Evolutionary conservation across 108 stramenopile species (phyloP), one percentile per base, ranked within the genome.

Genomic region (Cyclotella sp.): DNA sequence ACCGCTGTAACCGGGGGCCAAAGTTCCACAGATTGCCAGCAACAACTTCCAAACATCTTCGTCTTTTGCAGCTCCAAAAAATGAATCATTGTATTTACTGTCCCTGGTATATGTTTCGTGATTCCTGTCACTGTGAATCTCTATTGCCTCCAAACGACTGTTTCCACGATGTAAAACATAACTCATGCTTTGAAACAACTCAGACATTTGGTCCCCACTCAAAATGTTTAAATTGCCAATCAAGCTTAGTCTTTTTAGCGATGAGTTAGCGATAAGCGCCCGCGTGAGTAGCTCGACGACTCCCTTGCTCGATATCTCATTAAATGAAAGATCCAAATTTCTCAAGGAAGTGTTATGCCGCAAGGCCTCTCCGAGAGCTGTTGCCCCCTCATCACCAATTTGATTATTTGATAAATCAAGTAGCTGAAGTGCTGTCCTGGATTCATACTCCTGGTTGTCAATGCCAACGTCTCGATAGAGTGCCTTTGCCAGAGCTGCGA

Each of bases 371-470:
- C 16, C 51, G 16, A 75, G 53, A 3, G 62, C 73, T 27, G 13
- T 16, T 49, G 73, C 73, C 19, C 63, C 73, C 30, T 65, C 64
- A 18, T 55, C 34, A n/a, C 41, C 26, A 34, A 75, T 65, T 53
- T 5, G 19, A 75, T 75, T 75, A 26, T 51, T 21, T 18, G 73
- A 65, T 27, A 75, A 46, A 65, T 75, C 65, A n/a, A 75, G 30
- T 14, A n/a, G 14, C 19, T 22, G 47, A 21, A 75, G 64, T 47
- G 63, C 73, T 12, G 73, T 65, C n/a, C 46, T 63, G 12, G 63
- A 65, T 57, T 64, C n/a, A 44, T 27, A 55, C 5, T n/a, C 14
- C 10, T 18, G 10, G 62, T 14, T 11, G 28, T 9, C 13, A 16
- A 27, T 71, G 21, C 15, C 18, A 15, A n/a, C n/a, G n/a, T n/a